Evolutionary conservation across 2,329 filamentous ascomycete genomes (phyloP).

Genomic region (Fusarium neocosmosporiellum): DNA sequence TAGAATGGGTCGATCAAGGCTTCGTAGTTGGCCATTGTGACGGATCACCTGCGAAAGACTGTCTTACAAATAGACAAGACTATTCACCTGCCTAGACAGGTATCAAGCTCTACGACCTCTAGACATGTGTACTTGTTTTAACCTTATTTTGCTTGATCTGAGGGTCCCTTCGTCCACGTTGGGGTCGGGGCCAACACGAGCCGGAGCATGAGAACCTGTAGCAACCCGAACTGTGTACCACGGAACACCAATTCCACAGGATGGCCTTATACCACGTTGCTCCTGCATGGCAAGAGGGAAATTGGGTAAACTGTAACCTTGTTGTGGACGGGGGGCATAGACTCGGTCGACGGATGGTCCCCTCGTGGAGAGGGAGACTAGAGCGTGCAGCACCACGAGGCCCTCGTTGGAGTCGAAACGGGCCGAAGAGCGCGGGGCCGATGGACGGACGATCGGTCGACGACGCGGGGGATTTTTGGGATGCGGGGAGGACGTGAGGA

Average conservation of each 20-base stretch:
- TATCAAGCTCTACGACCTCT: constrained; percentile 17
- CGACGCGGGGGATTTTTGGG: constrained; percentile 10
- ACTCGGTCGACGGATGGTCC: not conserved
- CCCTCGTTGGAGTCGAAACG: constrained; percentile 22
- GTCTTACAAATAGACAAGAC: not conserved
- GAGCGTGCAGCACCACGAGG: constrained; percentile 9
- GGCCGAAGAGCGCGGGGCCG: constrained; percentile 39
- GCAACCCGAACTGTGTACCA: not conserved
- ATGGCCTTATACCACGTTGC: constrained; percentile 25
- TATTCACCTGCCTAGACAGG: constrained; percentile 27
- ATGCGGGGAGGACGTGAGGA: constrained; percentile 33
- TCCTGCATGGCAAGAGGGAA: not conserved
- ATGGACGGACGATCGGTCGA: constrained; percentile 32
- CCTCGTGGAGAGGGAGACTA: not conserved
- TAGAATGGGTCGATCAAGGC: constrained; percentile 16
- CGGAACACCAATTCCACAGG: not conserved
- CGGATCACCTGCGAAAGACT: not conserved
- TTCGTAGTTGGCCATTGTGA: not conserved
- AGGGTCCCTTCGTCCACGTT: not conserved
- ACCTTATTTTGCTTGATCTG: constrained; percentile 8
- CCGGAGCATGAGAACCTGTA: not conserved
- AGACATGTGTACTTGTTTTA: constrained; percentile 10
- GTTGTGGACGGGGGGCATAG: constrained; percentile 3
- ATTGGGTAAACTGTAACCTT: constrained; percentile 20
- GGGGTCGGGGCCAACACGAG: not conserved